Conservation (phyloP, 1,139 yeast genomes). For the Fermentozyma sake region DNA sequence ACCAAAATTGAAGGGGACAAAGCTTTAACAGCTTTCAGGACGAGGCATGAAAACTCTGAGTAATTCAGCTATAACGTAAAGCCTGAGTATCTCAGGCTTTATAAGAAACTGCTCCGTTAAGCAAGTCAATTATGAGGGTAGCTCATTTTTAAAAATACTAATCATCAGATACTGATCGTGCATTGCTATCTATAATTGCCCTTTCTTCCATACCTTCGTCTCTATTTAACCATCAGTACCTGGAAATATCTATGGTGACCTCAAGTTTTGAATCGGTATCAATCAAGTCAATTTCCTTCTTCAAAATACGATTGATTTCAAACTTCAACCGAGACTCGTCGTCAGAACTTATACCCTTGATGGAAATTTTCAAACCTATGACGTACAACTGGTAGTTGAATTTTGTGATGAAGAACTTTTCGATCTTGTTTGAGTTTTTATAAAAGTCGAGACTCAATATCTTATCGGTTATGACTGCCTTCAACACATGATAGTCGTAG, state of each 20-base stretch:
- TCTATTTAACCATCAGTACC: too few species aligned
- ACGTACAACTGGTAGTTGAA: slow-evolving; percentile 58
- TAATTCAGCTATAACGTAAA: too few species aligned
- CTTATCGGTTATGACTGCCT: slow-evolving; percentile 27
- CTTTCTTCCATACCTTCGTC: too few species aligned
- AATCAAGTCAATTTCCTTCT: slow-evolving; percentile 20
- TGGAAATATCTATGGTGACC: slow-evolving; percentile 61
- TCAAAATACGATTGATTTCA: slow-evolving; percentile 49
- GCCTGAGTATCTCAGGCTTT: too few species aligned
- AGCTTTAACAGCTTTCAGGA: too few species aligned
- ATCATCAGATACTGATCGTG: too few species aligned
- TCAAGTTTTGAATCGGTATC: slow-evolving; percentile 36
- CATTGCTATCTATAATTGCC: too few species aligned
- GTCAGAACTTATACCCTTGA: slow-evolving; percentile 69
- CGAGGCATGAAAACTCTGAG: too few species aligned
- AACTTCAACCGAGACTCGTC: slow-evolving; percentile 57
- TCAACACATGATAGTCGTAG: slow-evolving; percentile 35
- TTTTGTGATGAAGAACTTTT: slow-evolving; percentile 52
- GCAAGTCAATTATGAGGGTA: too few species aligned
- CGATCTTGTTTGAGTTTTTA: slow-evolving; percentile 44
- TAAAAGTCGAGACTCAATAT: slow-evolving; percentile 47
- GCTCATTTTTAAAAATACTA: too few species aligned
- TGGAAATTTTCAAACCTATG: slow-evolving; percentile 48
- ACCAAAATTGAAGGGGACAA: too few species aligned
- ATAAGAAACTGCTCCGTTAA: too few species aligned